A percentile compares a stretch with the other conserved stretches of the same genome.
These are phyloP conservation scores for Kazachstania kunashirensis DNA, from an alignment of 805 yeast species.

Conservation along the genomic window DNA sequence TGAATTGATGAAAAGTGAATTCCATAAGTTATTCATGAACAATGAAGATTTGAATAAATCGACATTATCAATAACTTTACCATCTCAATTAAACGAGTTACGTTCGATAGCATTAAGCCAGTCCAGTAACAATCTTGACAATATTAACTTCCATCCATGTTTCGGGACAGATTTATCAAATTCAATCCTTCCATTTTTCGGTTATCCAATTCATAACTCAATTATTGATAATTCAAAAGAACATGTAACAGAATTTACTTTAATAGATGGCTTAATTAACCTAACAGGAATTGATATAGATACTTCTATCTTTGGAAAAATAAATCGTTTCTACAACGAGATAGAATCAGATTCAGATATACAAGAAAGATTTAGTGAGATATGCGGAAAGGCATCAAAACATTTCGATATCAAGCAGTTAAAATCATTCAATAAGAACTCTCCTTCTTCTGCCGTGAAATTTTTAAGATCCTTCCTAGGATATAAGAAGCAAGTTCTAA, in stretches of 20 bases:
- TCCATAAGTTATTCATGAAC: too few species aligned
- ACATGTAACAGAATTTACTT: background rate
- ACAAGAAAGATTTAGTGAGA: constrained; percentile 1
- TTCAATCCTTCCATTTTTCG: constrained; percentile 4
- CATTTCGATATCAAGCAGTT: background rate
- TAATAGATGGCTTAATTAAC: constrained; percentile 7
- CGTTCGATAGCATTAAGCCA: background rate
- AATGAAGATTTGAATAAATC: too few species aligned
- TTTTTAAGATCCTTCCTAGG: constrained; percentile 6
- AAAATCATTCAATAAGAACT: constrained; percentile 4
- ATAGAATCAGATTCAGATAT: constrained; percentile 1
- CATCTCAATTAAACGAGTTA: background rate
- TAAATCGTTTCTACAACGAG: constrained; percentile 10
- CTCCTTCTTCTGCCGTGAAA: constrained; percentile 5
- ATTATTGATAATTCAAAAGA: background rate
- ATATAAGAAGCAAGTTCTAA: constrained; percentile 4
- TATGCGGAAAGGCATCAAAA: background rate
- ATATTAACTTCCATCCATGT: constrained; percentile 5
- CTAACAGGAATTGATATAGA: constrained; percentile 7
- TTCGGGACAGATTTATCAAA: constrained; percentile 2
- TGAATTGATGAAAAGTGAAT: too few species aligned
- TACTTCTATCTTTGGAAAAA: constrained; percentile 11
- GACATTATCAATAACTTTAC: background rate
- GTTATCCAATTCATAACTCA: background rate
- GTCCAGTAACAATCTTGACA: background rate